A percentile compares a stretch with the other conserved stretches of the same genome.
These are phyloP conservation scores for Phytophthora pistaciae DNA, from an alignment of 352 stramenopile species.

Conservation along the genomic window DNA sequence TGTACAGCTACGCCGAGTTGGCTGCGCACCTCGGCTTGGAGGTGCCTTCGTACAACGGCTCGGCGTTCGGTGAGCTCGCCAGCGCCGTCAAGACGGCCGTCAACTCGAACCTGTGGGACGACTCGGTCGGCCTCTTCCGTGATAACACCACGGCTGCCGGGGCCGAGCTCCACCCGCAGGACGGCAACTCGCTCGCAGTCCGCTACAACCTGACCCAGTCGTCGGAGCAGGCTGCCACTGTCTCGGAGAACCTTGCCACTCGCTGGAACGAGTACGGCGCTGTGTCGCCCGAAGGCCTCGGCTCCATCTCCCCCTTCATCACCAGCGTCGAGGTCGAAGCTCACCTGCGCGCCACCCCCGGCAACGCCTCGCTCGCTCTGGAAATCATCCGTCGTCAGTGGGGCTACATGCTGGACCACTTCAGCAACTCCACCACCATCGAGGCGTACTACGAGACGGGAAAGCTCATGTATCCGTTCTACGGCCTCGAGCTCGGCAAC, in stretches of 20 bases:
- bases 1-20: conserved; percentile 27
- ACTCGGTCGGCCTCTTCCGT: conserved; percentile 24
- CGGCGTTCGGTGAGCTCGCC: conserved; percentile 29
- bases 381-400: conserved; percentile 46
- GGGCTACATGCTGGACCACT: conserved; percentile 47
- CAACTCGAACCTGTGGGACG: conserved; percentile 46
- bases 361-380: conserved; percentile 33
- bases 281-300: conserved; percentile 31
- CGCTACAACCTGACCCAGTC: conserved; percentile 43
- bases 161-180: conserved; percentile 32
- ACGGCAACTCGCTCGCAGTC: conserved; percentile 44
- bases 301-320: conserved; percentile 43
- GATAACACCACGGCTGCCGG: conserved; percentile 43
- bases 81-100: conserved; percentile 31
- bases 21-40: conserved; percentile 20
- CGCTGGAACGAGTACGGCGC: conserved; percentile 25
- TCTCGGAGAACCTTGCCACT: conserved; percentile 26
- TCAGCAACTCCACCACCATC: conserved; percentile 51
- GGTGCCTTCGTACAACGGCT: conserved; percentile 28
- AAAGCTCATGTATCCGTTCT: conserved; percentile 48
- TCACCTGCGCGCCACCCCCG: conserved; percentile 33
- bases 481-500: conserved; percentile 27
- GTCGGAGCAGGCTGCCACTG: conserved; percentile 17
- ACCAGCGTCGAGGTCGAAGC: conserved; percentile 44
- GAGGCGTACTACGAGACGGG: conserved; percentile 47